phyloP scores from a whole-genome alignment of 2,329 filamentous ascomycete species.

The Aspergillus sp. region DNA sequence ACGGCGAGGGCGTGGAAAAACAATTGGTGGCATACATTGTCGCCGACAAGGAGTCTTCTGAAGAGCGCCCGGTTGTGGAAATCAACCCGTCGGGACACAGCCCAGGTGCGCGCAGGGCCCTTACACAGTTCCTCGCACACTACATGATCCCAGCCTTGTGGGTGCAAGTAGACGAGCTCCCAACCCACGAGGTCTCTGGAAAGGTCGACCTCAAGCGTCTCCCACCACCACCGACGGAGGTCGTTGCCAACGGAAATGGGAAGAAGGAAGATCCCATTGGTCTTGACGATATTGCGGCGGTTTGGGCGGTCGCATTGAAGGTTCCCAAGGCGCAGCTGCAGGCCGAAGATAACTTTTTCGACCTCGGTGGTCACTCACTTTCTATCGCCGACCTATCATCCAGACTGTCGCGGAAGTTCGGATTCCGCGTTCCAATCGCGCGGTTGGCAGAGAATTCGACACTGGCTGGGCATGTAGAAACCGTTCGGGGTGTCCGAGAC shows the following conservation, averaged over 20 bases:
- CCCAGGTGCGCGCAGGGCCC: slow-evolving; percentile 63
- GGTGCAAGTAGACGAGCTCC: slow-evolving; percentile 70
- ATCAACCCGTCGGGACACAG: slow-evolving; percentile 72
- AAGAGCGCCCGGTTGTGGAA: slow-evolving; percentile 60
- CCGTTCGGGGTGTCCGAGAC: slow-evolving; percentile 68
- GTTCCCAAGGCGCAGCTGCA: slow-evolving; percentile 64
- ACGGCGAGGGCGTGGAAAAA: slow-evolving; percentile 72
- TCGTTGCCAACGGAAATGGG: slow-evolving; percentile 46
- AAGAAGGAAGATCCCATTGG: slow-evolving; percentile 63
- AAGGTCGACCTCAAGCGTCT: slow-evolving; percentile 74
- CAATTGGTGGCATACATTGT: slow-evolving; percentile 78
- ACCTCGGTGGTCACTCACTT: slow-evolving; percentile 75
- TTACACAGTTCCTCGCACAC: slow-evolving; percentile 68
- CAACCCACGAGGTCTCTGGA: slow-evolving; percentile 75
- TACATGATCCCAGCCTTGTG: slow-evolving; percentile 82
- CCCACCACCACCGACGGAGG: slow-evolving; percentile 57
- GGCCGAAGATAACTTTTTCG: slow-evolving; percentile 74
- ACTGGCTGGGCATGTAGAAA: slow-evolving; percentile 69
- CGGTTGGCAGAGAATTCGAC: slow-evolving; percentile 71
- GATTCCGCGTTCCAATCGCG: slow-evolving; percentile 69
- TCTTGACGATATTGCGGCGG: slow-evolving; percentile 65
- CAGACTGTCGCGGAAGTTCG: slow-evolving; percentile 67
- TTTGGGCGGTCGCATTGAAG: slow-evolving; percentile 71
- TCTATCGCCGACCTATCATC: slow-evolving; percentile 76
- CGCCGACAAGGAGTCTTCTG: slow-evolving; percentile 58